Base-by-base conservation (phyloP, 2,329 filamentous ascomycete genomes). In the Spiromastix sp. region DNA sequence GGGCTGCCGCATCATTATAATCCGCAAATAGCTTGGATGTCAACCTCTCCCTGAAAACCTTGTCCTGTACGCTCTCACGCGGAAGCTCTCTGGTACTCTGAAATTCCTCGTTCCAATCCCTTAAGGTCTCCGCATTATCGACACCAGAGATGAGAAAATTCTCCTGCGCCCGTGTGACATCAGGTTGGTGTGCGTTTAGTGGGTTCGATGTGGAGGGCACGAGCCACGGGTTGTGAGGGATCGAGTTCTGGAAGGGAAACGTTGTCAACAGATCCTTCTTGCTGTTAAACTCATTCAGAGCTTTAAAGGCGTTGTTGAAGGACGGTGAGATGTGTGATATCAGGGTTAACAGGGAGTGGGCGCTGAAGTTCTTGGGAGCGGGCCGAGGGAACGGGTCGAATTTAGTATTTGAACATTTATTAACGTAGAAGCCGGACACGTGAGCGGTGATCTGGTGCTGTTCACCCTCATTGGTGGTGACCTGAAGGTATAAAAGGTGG, bases 31-130 rank as follows among this genome's bases (percentile, higher is more conserved):
- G 75, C 66, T 98, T 98, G 11, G 86, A 91, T 5, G 91, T 82
- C 37, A 98, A 70, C 20, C 91, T 79, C 61, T 98, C 91, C 19
- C 91, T 77, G 72, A 96, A 96, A 12, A 98, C 87, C 36, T 89
- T 79, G 55, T 98, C 91, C 59, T 95, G 89, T 8, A 98, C 83
- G 5, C 79, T 85, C 45, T 95, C 89, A 54, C 86, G 89, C 21
- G 89, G 87, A 44, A 98, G 72, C 60, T 98, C 91, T 50, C 85
- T 80, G 8, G 91, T 94, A 2, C 89, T 94, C 60, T 98, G 91
- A 55, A 98, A 93, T 56, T 98, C 91, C 59, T 98, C 91, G 50
- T 98, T 98, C 89, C 93, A 98, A 60, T 98, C 91, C 39, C 91
- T 78, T 43, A 98, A 68, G 4, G 86, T 94, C 54, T 98, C 91